These are phyloP conservation scores for Citropsis articulata DNA, from an alignment of 345 rosid genomes.

Conservation along the genomic window DNA sequence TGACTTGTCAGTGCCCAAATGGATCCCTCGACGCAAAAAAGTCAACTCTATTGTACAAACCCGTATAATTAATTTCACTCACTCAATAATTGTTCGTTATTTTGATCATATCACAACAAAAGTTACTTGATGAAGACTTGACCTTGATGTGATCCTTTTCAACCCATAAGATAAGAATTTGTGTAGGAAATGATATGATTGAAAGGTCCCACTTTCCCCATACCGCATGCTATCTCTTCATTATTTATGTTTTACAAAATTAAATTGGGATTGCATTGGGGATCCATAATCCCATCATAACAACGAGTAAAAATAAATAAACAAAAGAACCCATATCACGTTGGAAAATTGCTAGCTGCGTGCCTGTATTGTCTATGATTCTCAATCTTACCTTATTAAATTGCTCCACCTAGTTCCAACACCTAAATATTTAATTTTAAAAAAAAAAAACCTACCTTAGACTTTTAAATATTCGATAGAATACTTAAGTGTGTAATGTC, in stretches of 20 bases:
- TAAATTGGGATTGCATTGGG: neutral
- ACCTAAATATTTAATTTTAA: neutral
- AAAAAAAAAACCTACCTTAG: neutral
- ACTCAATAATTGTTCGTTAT: neutral
- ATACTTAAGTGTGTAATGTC: neutral
- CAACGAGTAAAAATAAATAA: no score
- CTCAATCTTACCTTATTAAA: neutral
- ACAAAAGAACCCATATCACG: neutral
- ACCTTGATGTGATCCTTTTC: neutral
- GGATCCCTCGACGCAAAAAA: neutral
- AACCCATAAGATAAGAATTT: neutral
- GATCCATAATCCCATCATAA: conserved; percentile 5
- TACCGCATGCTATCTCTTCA: neutral
- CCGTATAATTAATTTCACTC: neutral
- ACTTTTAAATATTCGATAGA: neutral
- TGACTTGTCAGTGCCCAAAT: conserved; percentile 7
- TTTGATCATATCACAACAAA: neutral
- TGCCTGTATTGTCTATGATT: neutral
- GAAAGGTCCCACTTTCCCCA: conserved; percentile 19
- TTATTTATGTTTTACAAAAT: no score
- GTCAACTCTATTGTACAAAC: conserved; percentile 7
- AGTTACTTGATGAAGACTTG: neutral
- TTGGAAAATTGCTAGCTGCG: neutral
- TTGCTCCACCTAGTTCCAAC: neutral
- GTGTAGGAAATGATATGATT: conserved; percentile 5